Evolutionary conservation across 176 grass and related monocot species (phyloP), one percentile per base, ranked within the genome.

Genomic region (Oryza coarctata): DNA sequence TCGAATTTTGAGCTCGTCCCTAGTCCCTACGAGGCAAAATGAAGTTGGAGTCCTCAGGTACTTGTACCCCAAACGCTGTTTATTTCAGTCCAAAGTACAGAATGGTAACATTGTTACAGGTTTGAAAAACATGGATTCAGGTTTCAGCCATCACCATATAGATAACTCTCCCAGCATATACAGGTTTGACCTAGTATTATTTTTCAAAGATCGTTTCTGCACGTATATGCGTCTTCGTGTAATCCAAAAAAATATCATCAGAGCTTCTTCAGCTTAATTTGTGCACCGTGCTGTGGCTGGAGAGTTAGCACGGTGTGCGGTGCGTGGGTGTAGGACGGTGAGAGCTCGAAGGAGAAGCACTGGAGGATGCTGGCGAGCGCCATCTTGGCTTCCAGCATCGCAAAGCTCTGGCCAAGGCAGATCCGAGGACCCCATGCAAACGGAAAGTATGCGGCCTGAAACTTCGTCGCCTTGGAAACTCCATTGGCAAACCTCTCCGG

Each of bases 351-450:
- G 26, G 91, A 71, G 76, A 94, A 94, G 33, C n/a, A 65, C 31
- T 88, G 89, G 36, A 97, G 94, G 31, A 97, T 90, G 78, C 73
- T 88, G 65, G 79, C 68, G 28, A 97, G 36, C 2, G 75, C 91
- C 82, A 90, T 88, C 84, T 94, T 92, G 0, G 89, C 94, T 74
- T 94, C 89, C 0, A 94, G 12, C 65, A 97, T 28, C 0, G 91
- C 89, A 11, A 94, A 94, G 65, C 73, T 94, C 72, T 97, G 82
- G 7, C 91, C 94, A 3, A 94, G 90, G 77, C 91, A 92, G 55
- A 91, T 86, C 36, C 89, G 75, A 31, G 91, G 89, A 14, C 91
- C 94, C 61, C 82, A 41, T 26, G 91, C 84, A 14, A 97, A 97
- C 0, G 91, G 91, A 39, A 94, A 88, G 85, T 92, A 97, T 0